These are phyloP conservation scores for Penicillium cosmopolitanum DNA, from an alignment of 495 filamentous ascomycete genomes.

Conservation along the genomic window DNA sequence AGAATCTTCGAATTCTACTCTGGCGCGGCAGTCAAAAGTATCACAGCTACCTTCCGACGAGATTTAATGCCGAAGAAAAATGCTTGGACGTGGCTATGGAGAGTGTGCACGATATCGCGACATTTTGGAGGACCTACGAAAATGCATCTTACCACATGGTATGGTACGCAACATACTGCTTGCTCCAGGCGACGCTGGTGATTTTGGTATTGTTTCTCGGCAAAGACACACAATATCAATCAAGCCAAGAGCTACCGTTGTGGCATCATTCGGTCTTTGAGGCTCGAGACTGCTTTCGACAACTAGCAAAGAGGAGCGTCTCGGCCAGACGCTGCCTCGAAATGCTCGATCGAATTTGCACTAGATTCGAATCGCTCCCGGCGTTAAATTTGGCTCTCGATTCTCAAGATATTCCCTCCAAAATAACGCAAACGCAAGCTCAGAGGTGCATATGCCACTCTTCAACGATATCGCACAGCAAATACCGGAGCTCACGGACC, in stretches of 20 bases:
- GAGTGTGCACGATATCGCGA: slow-evolving; percentile 11
- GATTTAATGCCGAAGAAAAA: slow-evolving; percentile 1
- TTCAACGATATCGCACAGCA: not conserved
- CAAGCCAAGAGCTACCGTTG: not conserved
- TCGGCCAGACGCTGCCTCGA: slow-evolving; percentile 9
- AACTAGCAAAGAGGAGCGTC: slow-evolving; percentile 1
- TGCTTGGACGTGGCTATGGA: slow-evolving; percentile 10
- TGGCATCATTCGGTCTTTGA: slow-evolving; percentile 9
- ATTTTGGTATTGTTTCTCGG: slow-evolving; percentile 4
- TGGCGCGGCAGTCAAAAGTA: slow-evolving; percentile 30
- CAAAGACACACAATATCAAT: not conserved
- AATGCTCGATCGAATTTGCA: slow-evolving; percentile 12
- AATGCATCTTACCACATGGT: not conserved
- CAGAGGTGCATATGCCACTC: not conserved
- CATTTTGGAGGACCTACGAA: slow-evolving; percentile 7
- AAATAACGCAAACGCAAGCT: not conserved
- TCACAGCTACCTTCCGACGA: slow-evolving; percentile 2
- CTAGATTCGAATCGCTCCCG: slow-evolving; percentile 2
- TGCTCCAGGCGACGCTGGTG: slow-evolving; percentile 8
- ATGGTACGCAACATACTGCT: slow-evolving; percentile 12
- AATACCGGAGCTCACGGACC: not conserved
- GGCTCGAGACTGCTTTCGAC: slow-evolving; percentile 6
- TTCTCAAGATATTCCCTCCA: not conserved
- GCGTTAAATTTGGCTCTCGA: not conserved
- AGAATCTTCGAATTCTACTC: slow-evolving; percentile 31